Evolutionary conservation across 257 asterid species (phyloP), one percentile per base, ranked within the genome.

Genomic region (Vinca minor): DNA sequence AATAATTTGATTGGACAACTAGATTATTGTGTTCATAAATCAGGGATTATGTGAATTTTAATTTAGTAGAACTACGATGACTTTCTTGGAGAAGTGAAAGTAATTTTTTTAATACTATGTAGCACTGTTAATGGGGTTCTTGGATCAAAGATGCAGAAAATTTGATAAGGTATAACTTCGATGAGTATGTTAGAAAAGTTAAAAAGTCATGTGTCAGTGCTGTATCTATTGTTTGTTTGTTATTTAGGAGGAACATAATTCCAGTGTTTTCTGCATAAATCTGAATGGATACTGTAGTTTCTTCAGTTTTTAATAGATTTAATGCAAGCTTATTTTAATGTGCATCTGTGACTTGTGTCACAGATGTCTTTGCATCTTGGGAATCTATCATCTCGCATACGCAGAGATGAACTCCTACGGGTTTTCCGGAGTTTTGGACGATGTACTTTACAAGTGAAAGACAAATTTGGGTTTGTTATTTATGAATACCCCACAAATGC

Each of bases 281-380:
- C 7, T 25, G 62, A 71, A 52, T 45, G 46, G 29, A 26, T 18
- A 23, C 25, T 45, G 10, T 47, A 23, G 15, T 25, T 23, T 12
- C 39, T 34, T 10, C 32, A 0, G 5, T 18, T 26, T 60, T 68
- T 4, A 15, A 8, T 61, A 35, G 21, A 23, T 68, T 14, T 17
- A 26, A 32, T 13, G n/a, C 13, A 12, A 66, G 36, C 34, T 29
- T 70, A 21, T 8, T 53, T 49, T 63, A 25, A 31, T 63, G 35
- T 76, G 34, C n/a, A n/a, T n/a, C n/a, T n/a, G n/a, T n/a, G n/a
- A n/a, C n/a, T 18, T 55, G 23, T 63, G 32, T 63, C 71, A 14
- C 72, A 79, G 95, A 82, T 84, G 95, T 81, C 89, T 36, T 71
- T 84, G 81, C 82, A 82, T 71, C 82, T 81, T n/a, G 89, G 88